A percentile compares a stretch with the other conserved stretches of the same genome.
Evolutionary conservation across 75 land plant genomes (phyloP).

Genomic region (Pinus albicaulis): DNA sequence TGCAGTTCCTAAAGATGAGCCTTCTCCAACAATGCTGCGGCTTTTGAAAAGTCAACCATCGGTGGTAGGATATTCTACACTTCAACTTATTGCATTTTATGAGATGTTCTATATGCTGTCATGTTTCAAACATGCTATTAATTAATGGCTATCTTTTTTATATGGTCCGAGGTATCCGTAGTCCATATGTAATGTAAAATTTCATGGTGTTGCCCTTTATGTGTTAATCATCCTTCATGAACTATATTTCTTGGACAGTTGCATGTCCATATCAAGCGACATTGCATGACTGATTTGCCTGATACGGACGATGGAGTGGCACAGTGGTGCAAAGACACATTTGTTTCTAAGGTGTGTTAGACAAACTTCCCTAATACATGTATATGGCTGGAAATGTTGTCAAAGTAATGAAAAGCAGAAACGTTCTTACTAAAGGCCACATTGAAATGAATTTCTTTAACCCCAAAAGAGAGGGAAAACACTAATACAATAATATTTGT

Average conservation of each 20-base stretch:
- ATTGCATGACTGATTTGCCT: slow-evolving; percentile 66
- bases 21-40: slow-evolving; percentile 82
- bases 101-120: neutral
- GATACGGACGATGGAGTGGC: slow-evolving; percentile 67
- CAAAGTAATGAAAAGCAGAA: too few relatives aligned
- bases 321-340: slow-evolving; percentile 87
- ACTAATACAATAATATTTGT: neutral
- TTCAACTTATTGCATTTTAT: neutral
- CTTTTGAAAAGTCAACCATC: slow-evolving; percentile 81
- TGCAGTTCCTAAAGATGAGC: slow-evolving; percentile 62
- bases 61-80: slow-evolving; percentile 46
- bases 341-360: slow-evolving; percentile 61
- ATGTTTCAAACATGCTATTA: neutral
- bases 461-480: neutral
- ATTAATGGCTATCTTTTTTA: neutral
- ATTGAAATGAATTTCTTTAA: neutral
- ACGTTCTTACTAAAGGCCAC: too few relatives aligned
- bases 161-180: too few relatives aligned
- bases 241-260: slow-evolving; percentile 30
- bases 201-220: neutral
- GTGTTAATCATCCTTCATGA: neutral
- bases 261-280: slow-evolving; percentile 75
- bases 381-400: too few relatives aligned
- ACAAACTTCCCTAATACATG: neutral
- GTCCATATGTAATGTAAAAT: too few relatives aligned